A percentile compares a stretch with the other conserved stretches of the same genome.
Evolutionary conservation across 371 early-diverging fungal species (phyloP).

Genomic region (Apophysomyces sp.): DNA sequence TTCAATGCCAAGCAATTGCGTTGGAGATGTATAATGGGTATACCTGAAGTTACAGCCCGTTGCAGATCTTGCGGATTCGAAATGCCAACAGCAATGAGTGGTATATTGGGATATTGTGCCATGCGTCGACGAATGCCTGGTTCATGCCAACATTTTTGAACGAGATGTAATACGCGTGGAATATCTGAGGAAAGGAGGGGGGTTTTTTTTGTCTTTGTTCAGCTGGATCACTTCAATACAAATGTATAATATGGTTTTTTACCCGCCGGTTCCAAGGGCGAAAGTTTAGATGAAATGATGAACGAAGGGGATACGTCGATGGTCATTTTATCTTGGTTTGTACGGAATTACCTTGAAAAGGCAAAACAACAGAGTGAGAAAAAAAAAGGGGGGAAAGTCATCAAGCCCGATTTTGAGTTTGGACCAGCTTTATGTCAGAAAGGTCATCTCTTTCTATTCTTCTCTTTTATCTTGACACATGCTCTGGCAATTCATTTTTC

Average conservation of each 20-base stretch:
- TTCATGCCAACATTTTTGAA: slow-evolving; percentile 13
- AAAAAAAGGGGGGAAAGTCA: neutral
- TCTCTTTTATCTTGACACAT: too few relatives aligned
- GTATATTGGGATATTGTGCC: slow-evolving; percentile 5
- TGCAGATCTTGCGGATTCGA: slow-evolving; percentile 35
- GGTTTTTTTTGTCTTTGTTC: neutral
- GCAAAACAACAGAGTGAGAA: neutral
- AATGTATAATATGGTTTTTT: neutral
- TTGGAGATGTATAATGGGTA: slow-evolving; percentile 40
- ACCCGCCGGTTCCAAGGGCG: slow-evolving; percentile 25
- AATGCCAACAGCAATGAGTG: slow-evolving; percentile 34
- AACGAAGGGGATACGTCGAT: slow-evolving; percentile 17
- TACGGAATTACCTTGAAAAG: neutral
- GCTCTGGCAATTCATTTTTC: too few relatives aligned
- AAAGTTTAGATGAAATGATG: slow-evolving; percentile 35
- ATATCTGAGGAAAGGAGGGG: slow-evolving; percentile 14
- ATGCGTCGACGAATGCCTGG: slow-evolving; percentile 13
- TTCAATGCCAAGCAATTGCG: slow-evolving; percentile 29
- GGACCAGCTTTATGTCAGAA: too few relatives aligned
- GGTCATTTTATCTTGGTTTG: neutral
- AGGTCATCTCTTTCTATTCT: too few relatives aligned
- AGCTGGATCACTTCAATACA: neutral
- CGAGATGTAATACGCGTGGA: slow-evolving; percentile 20
- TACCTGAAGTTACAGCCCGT: slow-evolving; percentile 17
- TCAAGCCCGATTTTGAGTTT: too few relatives aligned